These are phyloP conservation scores for Croton laevigatus DNA, from an alignment of 441 rosid species.

Conservation along the genomic window DNA sequence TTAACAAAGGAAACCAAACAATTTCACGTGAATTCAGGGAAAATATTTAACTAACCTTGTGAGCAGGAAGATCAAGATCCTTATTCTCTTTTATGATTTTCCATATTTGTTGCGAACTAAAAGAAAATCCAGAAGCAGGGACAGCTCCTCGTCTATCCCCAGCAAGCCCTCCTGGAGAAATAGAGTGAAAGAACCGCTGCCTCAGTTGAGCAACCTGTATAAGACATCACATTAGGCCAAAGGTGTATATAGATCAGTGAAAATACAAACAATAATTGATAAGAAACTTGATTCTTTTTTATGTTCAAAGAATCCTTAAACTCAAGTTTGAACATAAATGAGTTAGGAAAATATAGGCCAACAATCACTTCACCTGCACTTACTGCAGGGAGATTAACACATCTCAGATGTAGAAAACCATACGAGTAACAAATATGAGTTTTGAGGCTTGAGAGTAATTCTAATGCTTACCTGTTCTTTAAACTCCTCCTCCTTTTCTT, in stretches of 20 bases:
- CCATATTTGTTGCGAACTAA: constrained; percentile 81
- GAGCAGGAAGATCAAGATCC: constrained; percentile 91
- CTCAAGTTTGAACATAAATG: background rate
- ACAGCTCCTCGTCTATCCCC: constrained; percentile 76
- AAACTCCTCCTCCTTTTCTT: constrained; percentile 74
- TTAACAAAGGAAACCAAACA: constrained; percentile 14
- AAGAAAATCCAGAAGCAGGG: constrained; percentile 89
- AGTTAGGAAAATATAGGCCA: background rate
- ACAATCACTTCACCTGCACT: background rate
- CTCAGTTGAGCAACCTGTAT: constrained; percentile 70
- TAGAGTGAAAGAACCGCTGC: constrained; percentile 69
- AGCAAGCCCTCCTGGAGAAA: constrained; percentile 82
- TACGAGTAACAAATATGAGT: background rate
- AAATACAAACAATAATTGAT: background rate
- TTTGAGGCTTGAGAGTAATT: background rate
- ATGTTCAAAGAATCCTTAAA: background rate
- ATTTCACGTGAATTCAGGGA: constrained; percentile 11
- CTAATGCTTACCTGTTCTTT: constrained; percentile 62
- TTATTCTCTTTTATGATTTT: constrained; percentile 76
- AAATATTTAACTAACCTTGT: constrained; percentile 45
- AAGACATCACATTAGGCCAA: constrained; percentile 23
- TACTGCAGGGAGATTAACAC: background rate
- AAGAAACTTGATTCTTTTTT: background rate
- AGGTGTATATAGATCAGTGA: constrained; percentile 4
- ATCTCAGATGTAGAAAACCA: constrained; percentile 10